Conservation (phyloP, 2,329 filamentous ascomycete species). For the Hypoxylon sp. region DNA sequence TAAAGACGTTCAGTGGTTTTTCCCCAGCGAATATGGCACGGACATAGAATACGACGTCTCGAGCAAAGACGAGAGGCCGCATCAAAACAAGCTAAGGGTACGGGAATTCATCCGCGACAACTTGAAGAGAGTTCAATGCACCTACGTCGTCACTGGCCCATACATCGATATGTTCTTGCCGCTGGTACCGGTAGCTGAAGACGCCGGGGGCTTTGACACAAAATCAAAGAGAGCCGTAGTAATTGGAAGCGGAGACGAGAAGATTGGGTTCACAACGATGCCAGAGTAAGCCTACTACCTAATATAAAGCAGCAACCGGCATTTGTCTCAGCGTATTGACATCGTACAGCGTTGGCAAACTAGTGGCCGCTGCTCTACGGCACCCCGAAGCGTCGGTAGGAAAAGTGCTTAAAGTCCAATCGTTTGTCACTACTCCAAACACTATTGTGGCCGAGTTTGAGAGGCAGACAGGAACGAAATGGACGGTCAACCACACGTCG, state of each 20-base stretch:
- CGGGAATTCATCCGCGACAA: slow-evolving; percentile 65
- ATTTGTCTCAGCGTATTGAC: slow-evolving; percentile 19
- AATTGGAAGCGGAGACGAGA: slow-evolving; percentile 72
- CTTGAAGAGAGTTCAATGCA: slow-evolving; percentile 65
- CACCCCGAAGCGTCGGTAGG: slow-evolving; percentile 69
- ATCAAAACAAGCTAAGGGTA: slow-evolving; percentile 75
- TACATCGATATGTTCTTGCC: slow-evolving; percentile 70
- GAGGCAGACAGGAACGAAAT: slow-evolving; percentile 72
- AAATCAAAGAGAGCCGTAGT: slow-evolving; percentile 71
- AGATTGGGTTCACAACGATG: slow-evolving; percentile 79
- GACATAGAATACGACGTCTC: slow-evolving; percentile 69
- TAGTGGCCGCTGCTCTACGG: slow-evolving; percentile 73
- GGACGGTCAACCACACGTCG: slow-evolving; percentile 68
- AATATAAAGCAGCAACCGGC: neutral
- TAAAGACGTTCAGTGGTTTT: slow-evolving; percentile 68
- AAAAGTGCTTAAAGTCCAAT: slow-evolving; percentile 76
- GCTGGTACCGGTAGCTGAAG: slow-evolving; percentile 56
- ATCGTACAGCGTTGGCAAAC: slow-evolving; percentile 71
- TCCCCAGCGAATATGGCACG: slow-evolving; percentile 72
- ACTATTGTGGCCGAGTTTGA: slow-evolving; percentile 77
- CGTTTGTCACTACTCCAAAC: slow-evolving; percentile 76
- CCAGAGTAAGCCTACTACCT: slow-evolving; percentile 70
- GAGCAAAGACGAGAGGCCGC: slow-evolving; percentile 70
- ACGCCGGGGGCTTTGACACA: slow-evolving; percentile 72
- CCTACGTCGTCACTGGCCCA: slow-evolving; percentile 74